Conservation (phyloP, 2,329 filamentous ascomycete species). For the Nannizziopsis barbatae region DNA sequence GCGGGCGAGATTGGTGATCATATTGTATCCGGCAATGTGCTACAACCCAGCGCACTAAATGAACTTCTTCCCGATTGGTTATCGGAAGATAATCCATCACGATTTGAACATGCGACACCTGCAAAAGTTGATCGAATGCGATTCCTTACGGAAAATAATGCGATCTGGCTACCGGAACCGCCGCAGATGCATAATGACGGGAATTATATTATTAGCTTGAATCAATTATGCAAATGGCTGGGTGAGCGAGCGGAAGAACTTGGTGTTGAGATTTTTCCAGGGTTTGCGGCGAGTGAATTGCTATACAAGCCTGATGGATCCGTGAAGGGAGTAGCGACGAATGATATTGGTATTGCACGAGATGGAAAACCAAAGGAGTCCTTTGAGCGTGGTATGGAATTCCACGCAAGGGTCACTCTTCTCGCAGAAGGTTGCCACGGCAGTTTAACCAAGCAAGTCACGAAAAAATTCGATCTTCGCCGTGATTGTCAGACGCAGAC, state of each 20-base stretch:
- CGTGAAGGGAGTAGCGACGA: conserved; percentile 88
- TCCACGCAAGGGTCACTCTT: conserved; percentile 81
- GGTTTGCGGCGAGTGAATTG: conserved; percentile 88
- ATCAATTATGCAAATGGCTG: conserved; percentile 91
- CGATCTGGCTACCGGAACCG: conserved; percentile 73
- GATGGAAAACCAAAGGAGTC: conserved; percentile 75
- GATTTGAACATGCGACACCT: conserved; percentile 78
- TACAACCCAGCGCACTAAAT: conserved; percentile 76
- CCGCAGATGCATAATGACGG: conserved; percentile 98
- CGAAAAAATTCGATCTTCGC: conserved; percentile 84
- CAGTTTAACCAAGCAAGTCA: conserved; percentile 86
- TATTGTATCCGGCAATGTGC: conserved; percentile 89
- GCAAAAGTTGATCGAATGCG: conserved; percentile 80
- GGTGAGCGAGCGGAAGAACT: conserved; percentile 92
- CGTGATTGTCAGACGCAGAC: conserved; percentile 87
- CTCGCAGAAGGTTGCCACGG: conserved; percentile 95
- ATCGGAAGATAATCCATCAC: conserved; percentile 71
- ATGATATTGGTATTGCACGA: conserved; percentile 76
- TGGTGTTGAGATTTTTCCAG: conserved; percentile 91
- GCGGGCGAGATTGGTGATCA: conserved; percentile 90
- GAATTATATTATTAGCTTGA: conserved; percentile 94
- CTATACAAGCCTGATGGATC: conserved; percentile 77
- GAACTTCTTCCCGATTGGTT: conserved; percentile 93
- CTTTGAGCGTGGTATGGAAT: conserved; percentile 97
- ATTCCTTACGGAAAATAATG: conserved; percentile 70